phyloP scores from a whole-genome alignment of 108 stramenopile genomes.

The Tribonema minus region DNA sequence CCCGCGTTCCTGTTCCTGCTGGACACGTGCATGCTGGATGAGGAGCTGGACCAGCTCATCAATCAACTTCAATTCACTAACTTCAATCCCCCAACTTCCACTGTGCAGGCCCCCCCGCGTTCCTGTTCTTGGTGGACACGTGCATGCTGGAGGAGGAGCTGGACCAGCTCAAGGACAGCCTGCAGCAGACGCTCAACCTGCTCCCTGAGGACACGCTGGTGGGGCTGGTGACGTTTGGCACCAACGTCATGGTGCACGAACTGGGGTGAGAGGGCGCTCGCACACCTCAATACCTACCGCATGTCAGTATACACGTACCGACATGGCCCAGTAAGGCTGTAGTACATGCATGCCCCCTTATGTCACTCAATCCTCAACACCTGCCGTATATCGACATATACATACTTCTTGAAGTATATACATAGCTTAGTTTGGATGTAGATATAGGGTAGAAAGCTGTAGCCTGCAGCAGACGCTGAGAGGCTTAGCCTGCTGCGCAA shows the following conservation, averaged over 20 bases:
- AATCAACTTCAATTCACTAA: background rate
- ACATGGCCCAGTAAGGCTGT: no score
- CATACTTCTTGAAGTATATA: no score
- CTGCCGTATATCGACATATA: no score
- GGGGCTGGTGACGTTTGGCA: conserved; percentile 94
- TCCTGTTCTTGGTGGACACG: conserved; percentile 94
- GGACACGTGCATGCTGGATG: conserved; percentile 81
- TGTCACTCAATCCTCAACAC: no score
- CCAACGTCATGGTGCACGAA: conserved; percentile 96
- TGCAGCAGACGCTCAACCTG: conserved; percentile 72
- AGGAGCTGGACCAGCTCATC: conserved; percentile 80
- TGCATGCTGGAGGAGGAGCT: conserved; percentile 86
- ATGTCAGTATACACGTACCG: background rate
- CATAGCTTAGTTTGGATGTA: no score
- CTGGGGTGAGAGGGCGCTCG: conserved; percentile 55
- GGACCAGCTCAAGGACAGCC: conserved; percentile 69
- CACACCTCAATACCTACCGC: background rate
- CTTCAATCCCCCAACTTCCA: background rate
- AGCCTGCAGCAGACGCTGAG: no score
- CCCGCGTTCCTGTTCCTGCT: conserved; percentile 94
- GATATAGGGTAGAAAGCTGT: no score
- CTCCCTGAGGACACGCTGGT: conserved; percentile 89
- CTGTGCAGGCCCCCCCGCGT: conserved; percentile 76
- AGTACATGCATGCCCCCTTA: no score
- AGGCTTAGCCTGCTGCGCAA: no score